Conservation (phyloP, 2,329 filamentous ascomycete genomes). For the Arthroderma sp. region DNA sequence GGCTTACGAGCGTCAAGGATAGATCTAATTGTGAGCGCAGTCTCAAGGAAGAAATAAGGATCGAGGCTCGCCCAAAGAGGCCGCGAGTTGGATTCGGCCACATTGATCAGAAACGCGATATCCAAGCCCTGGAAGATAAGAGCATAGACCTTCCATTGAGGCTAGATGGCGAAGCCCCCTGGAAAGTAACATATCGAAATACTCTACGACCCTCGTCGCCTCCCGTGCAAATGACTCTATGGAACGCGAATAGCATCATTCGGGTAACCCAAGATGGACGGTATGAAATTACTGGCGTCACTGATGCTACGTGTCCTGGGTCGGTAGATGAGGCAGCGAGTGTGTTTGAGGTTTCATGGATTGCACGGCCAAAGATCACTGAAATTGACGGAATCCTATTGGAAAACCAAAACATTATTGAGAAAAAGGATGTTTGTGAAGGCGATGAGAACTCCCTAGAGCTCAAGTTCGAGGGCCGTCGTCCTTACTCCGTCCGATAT, state of each 20-base stretch:
- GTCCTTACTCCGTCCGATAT: slow-evolving; percentile 75
- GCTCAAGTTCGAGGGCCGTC: slow-evolving; percentile 61
- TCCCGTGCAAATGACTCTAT: slow-evolving; percentile 36
- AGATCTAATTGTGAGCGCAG: slow-evolving; percentile 74
- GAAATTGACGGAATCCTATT: slow-evolving; percentile 39
- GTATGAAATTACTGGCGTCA: slow-evolving; percentile 67
- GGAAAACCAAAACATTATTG: slow-evolving; percentile 41
- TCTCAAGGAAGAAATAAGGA: slow-evolving; percentile 70
- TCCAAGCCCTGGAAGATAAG: slow-evolving; percentile 65
- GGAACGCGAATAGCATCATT: slow-evolving; percentile 55
- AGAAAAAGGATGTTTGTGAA: slow-evolving; percentile 79
- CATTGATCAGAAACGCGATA: slow-evolving; percentile 63
- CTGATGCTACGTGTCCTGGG: slow-evolving; percentile 70
- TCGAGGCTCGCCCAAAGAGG: slow-evolving; percentile 75
- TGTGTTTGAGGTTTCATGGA: slow-evolving; percentile 71
- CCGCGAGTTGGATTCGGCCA: slow-evolving; percentile 77
- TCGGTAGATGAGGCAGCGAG: slow-evolving; percentile 60
- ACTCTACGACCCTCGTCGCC: slow-evolving; percentile 38
- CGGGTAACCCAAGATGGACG: slow-evolving; percentile 53
- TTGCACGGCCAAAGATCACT: slow-evolving; percentile 62
- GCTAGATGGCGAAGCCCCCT: slow-evolving; percentile 73
- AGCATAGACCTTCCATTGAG: slow-evolving; percentile 65
- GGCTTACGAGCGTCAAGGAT: slow-evolving; percentile 76
- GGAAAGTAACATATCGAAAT: slow-evolving; percentile 66
- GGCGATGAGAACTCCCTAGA: slow-evolving; percentile 86